A percentile compares a stretch with the other conserved stretches of the same genome.
Evolutionary conservation across 768 basidiomycete genomes (phyloP).

Genomic region (Solioccasus polychromus): DNA sequence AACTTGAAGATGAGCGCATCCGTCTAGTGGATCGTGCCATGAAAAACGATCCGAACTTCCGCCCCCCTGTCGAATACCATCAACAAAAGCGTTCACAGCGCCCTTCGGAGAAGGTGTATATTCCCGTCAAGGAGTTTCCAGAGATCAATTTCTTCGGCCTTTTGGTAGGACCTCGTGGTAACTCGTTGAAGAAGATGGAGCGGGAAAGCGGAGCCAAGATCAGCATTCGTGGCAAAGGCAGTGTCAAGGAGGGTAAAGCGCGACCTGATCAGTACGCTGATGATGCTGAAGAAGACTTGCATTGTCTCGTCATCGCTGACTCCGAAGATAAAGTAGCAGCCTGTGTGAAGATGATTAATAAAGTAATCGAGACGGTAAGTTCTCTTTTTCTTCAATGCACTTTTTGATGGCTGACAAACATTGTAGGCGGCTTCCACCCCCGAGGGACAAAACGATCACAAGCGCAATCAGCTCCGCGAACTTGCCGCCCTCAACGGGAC

Average conservation of each 20-base stretch:
- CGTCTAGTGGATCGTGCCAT: constrained; percentile 92
- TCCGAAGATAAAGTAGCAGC: constrained; percentile 85
- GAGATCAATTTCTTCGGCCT: constrained; percentile 99
- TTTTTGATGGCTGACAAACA: not conserved
- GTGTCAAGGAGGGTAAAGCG: constrained; percentile 98
- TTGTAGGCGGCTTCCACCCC: constrained; percentile 94
- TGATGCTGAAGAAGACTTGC: constrained; percentile 98
- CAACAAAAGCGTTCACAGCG: constrained; percentile 91
- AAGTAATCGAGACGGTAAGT: constrained; percentile 94
- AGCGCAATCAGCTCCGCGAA: constrained; percentile 97
- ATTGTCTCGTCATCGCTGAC: constrained; percentile 95
- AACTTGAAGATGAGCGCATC: constrained; percentile 89
- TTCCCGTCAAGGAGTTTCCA: constrained; percentile 99
- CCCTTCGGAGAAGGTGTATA: constrained; percentile 97
- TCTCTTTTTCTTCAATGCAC: not conserved
- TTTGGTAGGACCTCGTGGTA: constrained; percentile 96
- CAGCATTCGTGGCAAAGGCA: constrained; percentile 96
- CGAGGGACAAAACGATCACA: constrained; percentile 99
- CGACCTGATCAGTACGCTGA: constrained; percentile 92
- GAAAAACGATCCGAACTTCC: constrained; percentile 98
- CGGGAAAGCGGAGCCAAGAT: constrained; percentile 97
- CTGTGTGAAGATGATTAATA: constrained; percentile 96
- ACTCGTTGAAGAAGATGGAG: constrained; percentile 99
- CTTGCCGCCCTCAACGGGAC: constrained; percentile 97
- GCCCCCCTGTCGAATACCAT: constrained; percentile 94